A percentile compares a stretch with the other conserved stretches of the same genome.
Conservation (phyloP, 345 rosid genomes). For the Litchi chinensis region DNA sequence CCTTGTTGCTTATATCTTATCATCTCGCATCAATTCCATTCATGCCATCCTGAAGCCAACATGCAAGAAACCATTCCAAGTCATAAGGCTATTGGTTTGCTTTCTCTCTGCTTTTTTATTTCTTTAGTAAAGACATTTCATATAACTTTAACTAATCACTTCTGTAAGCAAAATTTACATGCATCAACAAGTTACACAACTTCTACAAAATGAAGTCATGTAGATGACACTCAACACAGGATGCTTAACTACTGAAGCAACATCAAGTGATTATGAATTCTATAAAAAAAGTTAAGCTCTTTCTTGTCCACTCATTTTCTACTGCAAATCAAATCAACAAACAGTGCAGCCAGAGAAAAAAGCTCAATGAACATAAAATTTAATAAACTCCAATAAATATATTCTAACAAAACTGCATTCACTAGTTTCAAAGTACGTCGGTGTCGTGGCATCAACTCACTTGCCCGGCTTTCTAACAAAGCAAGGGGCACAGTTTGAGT, state of each 20-base stretch:
- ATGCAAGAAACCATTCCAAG: background rate
- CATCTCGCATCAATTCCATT: background rate
- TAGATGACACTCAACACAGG: background rate
- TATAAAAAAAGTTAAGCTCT: background rate
- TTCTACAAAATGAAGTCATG: background rate
- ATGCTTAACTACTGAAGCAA: background rate
- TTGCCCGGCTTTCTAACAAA: no score
- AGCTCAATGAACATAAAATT: background rate
- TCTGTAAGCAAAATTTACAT: background rate
- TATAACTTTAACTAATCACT: background rate
- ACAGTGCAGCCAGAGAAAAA: background rate
- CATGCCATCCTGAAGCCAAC: background rate
- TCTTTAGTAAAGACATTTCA: background rate
- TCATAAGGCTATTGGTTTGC: background rate
- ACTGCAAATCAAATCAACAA: background rate
- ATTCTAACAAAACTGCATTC: background rate
- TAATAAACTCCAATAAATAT: background rate
- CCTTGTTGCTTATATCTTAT: background rate
- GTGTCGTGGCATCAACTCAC: no score
- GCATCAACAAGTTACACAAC: background rate
- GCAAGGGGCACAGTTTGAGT: no score
- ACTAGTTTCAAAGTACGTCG: no score
- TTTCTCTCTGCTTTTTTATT: background rate
- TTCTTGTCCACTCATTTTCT: background rate
- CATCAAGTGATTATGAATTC: background rate